Conservation (phyloP, 306 rosid genomes). For the Cicer bijugum region DNA sequence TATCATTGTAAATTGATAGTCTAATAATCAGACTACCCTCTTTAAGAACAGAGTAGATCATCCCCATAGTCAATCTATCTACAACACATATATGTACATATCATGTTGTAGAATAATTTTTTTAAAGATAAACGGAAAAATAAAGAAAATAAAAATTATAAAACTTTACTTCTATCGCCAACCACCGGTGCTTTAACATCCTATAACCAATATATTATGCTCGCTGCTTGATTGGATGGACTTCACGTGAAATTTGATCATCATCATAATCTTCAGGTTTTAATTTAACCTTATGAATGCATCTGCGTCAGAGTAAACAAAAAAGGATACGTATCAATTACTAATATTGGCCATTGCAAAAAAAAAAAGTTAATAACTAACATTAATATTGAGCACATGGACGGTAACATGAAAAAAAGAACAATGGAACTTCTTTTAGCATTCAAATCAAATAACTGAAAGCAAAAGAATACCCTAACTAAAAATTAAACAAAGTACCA, state of each 20-base stretch:
- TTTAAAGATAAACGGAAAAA: neutral
- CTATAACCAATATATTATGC: conserved; percentile 9
- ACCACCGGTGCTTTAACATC: conserved; percentile 39
- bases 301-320: conserved; percentile 48
- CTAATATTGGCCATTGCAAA: too few species aligned
- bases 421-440: neutral
- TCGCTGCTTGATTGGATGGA: conserved; percentile 32
- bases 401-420: conserved; percentile 15
- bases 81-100: conserved; percentile 66
- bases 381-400: neutral
- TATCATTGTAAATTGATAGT: conserved; percentile 38
- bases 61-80: conserved; percentile 49
- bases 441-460: conserved; percentile 31
- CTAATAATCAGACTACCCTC: conserved; percentile 25
- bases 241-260: conserved; percentile 27
- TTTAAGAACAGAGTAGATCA: conserved; percentile 40
- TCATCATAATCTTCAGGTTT: conserved; percentile 46
- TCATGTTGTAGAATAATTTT: conserved; percentile 36
- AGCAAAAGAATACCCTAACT: conserved; percentile 2
- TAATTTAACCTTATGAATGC: conserved; percentile 38
- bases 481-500: neutral
- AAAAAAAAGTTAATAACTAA: neutral
- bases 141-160: conserved; percentile 21
- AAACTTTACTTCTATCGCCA: conserved; percentile 44
- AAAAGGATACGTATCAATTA: neutral